A percentile compares a stretch with the other conserved stretches of the same genome.
phyloP scores from a whole-genome alignment of 2,329 filamentous ascomycete species.

The Onygenales sp. region DNA sequence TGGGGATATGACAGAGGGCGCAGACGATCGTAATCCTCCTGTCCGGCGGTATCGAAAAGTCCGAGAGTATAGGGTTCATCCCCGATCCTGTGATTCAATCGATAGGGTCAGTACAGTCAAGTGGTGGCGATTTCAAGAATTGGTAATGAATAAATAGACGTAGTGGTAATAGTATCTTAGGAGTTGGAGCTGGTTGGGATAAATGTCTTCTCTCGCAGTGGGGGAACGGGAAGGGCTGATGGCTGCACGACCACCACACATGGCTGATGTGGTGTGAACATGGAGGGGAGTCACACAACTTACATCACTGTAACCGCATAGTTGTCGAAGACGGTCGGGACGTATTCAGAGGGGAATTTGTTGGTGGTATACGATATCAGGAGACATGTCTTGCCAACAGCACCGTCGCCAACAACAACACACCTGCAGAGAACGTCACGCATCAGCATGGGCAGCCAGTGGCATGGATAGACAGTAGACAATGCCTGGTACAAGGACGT shows the following conservation, averaged over 20 bases:
- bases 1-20: conserved; percentile 95
- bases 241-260: conserved; percentile 2
- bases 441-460: background rate
- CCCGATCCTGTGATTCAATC: conserved; percentile 63
- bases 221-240: background rate
- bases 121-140: background rate
- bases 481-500: background rate
- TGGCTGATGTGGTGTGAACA: conserved; percentile 3
- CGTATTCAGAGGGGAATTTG: conserved; percentile 99
- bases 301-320: conserved; percentile 99
- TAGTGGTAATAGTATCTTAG: background rate
- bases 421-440: conserved; percentile 51
- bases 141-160: background rate
- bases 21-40: conserved; percentile 98
- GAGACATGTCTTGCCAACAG: conserved; percentile 97
- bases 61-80: conserved; percentile 97
- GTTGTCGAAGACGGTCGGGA: conserved; percentile 98
- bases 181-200: too few species aligned
- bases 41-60: conserved; percentile 95
- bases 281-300: conserved; percentile 36
- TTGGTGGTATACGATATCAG: conserved; percentile 99
- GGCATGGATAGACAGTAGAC: conserved; percentile 12
- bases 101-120: conserved; percentile 9
- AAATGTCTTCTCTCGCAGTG: too few species aligned
- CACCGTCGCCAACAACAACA: conserved; percentile 98